Base-by-base conservation (phyloP, 441 rosid species). In the Gossypium trilobum region DNA sequence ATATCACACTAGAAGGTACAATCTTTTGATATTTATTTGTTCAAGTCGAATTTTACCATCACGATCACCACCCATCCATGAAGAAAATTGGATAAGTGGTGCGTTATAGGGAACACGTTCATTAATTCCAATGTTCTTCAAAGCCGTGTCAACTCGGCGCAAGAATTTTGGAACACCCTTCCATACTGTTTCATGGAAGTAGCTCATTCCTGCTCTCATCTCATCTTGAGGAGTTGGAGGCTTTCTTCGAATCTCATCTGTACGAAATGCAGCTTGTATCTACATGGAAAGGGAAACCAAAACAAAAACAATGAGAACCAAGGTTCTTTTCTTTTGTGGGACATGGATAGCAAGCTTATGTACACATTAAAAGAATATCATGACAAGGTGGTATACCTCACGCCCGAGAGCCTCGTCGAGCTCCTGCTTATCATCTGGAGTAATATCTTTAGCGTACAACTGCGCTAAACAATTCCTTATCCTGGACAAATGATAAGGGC, bases 1-100 rank as follows among this genome's bases (percentile, higher is more conserved):
- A 60, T 11, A 16, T 20, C 2, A 8, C 1, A 2, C 11, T 22
- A 44, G 29, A 22, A 22, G 56, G 36, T 20, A 44, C 4, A 3
- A 8, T 44, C 64, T 29, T 42, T 50, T 36, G 4, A 33, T n/a
- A 55, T 66, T 46, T 22, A 46, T n/a, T 64, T 46, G 17, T 22
- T 36, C n/a, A 54, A 69, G 36, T 11, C 61, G 6, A 67, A 77
- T 42, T 75, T 25, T 81, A 91, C 98, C 98, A 72, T 94, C 97
- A 81, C 98, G 98, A 78, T 94, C 98, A 22, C 98, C 98, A 29
- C 98, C 98, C 98, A 94, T 94, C 98, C 96, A 94, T n/a, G 98
- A 94, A 73, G 98, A 94, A 76, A 94, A 94, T 20, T 94, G 98
- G 78, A 93, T 93, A 19, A 93, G 83, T 4, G 98, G 97, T 8